Conservation (phyloP, 2,329 filamentous ascomycete genomes). For the Rhynchosporium secalis region DNA sequence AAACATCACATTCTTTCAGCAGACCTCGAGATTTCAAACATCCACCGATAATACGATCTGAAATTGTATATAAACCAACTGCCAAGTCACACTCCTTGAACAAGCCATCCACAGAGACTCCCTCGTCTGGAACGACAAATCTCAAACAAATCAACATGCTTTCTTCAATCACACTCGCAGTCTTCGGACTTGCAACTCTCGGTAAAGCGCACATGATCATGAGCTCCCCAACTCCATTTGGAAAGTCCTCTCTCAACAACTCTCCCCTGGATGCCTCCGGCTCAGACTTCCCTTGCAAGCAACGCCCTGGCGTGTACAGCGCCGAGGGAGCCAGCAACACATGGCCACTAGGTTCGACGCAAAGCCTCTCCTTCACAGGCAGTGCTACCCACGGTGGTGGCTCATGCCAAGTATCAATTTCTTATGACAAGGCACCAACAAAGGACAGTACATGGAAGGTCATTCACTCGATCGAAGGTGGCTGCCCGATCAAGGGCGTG, state of each 20-base stretch:
- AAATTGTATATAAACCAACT: neutral
- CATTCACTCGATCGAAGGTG: slow-evolving; percentile 83
- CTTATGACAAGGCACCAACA: slow-evolving; percentile 70
- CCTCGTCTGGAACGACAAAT: slow-evolving; percentile 34
- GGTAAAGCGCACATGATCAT: slow-evolving; percentile 78
- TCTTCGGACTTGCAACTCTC: slow-evolving; percentile 57
- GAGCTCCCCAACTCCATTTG: slow-evolving; percentile 64
- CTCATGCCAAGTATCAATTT: slow-evolving; percentile 86
- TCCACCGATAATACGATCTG: neutral
- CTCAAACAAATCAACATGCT: slow-evolving; percentile 42
- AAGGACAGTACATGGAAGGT: slow-evolving; percentile 77
- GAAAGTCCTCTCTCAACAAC: slow-evolving; percentile 53
- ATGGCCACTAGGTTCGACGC: slow-evolving; percentile 62
- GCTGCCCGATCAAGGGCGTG: slow-evolving; percentile 67
- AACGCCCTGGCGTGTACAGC: slow-evolving; percentile 49
- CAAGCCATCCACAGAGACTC: slow-evolving; percentile 21
- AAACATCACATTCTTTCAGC: slow-evolving; percentile 26
- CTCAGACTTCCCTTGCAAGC: slow-evolving; percentile 81
- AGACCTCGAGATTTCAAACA: slow-evolving; percentile 18
- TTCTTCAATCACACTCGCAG: slow-evolving; percentile 53
- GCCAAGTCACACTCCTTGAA: slow-evolving; percentile 17
- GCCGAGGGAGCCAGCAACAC: slow-evolving; percentile 53
- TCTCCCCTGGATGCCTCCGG: slow-evolving; percentile 62
- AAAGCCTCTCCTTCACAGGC: slow-evolving; percentile 66
- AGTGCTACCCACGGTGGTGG: slow-evolving; percentile 84